Evolutionary conservation across 192 early-diverging fungal genomes (phyloP).

Genomic region (Jimgerdemannia flammicorona): DNA sequence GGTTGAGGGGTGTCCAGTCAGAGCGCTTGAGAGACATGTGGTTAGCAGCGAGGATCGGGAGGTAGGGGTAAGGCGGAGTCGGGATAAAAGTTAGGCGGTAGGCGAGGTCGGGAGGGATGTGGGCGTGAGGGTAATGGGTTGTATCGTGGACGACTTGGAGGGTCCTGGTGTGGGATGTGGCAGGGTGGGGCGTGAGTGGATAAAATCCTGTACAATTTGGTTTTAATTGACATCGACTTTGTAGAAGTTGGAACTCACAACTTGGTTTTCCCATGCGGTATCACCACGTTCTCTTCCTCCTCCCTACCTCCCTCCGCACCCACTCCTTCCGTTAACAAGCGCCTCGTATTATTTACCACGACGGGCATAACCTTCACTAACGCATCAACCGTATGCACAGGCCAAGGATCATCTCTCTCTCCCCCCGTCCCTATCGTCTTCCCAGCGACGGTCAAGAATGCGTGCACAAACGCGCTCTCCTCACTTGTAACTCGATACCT

Average conservation of each 20-base stretch:
- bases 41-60: slow-evolving; percentile 45
- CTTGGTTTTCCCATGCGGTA: background rate
- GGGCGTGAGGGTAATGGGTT: background rate
- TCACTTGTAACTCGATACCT: background rate
- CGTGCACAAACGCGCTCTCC: background rate
- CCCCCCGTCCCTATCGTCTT: background rate
- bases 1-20: slow-evolving; percentile 36
- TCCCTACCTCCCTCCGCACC: background rate
- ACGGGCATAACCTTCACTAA: background rate
- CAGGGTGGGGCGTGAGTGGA: background rate
- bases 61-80: slow-evolving; percentile 19
- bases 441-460: background rate
- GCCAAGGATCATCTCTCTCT: background rate
- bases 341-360: background rate
- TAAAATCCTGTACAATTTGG: background rate
- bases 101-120: background rate
- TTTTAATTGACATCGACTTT: background rate
- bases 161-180: background rate
- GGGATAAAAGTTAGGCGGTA: background rate
- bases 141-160: background rate
- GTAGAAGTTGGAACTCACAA: background rate
- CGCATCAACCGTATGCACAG: background rate
- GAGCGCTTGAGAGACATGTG: slow-evolving; percentile 28
- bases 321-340: background rate
- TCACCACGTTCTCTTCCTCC: background rate